Conservation (phyloP, 257 asterid species). For the Voacanga thouarsii region DNA sequence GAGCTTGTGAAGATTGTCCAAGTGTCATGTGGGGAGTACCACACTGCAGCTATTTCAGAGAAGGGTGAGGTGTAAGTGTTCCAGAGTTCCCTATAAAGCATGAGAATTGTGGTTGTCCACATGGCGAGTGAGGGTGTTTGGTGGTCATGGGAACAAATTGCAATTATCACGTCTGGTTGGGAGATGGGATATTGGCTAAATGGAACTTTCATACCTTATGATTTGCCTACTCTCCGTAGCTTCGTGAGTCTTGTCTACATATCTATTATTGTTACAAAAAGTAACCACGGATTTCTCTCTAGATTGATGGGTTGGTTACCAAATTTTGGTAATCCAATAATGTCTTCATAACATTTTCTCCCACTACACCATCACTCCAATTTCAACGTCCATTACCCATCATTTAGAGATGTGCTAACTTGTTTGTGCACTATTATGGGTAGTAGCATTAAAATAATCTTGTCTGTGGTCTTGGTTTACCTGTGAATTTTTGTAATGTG, state of each 20-base stretch:
- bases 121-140: conserved; percentile 28
- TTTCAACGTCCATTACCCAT: too few species aligned
- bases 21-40: conserved; percentile 97
- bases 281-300: too few species aligned
- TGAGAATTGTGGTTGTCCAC: conserved; percentile 34
- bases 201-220: conserved; percentile 9
- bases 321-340: too few species aligned
- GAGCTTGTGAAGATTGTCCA: conserved; percentile 87
- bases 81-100: conserved; percentile 36
- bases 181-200: conserved; percentile 6
- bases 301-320: too few species aligned
- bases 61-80: conserved; percentile 97
- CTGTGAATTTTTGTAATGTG: background rate
- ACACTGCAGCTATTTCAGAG: conserved; percentile 85
- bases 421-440: too few species aligned
- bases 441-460: background rate
- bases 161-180: conserved; percentile 1
- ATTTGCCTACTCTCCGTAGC: conserved; percentile 2
- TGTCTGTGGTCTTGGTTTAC: background rate
- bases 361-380: too few species aligned
- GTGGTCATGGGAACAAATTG: conserved; percentile 19
- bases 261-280: too few species aligned
- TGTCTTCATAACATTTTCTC: too few species aligned
- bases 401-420: too few species aligned
- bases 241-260: conserved; percentile 2